Percentiles rank a stretch among this genome's conserved stretches.
These are phyloP conservation scores for Kluyveromyces marxianus DNA, from an alignment of 1,139 yeast genomes.

Conservation along the genomic window DNA sequence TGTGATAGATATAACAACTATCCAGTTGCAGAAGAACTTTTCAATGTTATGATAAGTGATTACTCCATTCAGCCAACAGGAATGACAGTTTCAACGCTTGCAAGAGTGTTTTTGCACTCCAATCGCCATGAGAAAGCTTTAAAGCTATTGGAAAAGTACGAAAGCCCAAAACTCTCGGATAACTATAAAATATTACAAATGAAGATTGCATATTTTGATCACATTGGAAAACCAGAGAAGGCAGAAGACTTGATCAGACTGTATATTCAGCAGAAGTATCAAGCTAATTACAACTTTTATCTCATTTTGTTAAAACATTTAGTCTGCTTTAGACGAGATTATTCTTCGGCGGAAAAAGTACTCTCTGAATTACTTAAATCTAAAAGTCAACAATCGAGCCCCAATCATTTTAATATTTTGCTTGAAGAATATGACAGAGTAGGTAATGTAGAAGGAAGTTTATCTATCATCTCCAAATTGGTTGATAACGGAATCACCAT, in stretches of 20 bases:
- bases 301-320: constrained; percentile 17
- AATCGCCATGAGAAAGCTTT: constrained; percentile 17
- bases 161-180: constrained; percentile 7
- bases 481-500: constrained; percentile 31
- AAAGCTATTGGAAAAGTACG: constrained; percentile 15
- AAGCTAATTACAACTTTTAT: constrained; percentile 19
- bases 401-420: constrained; percentile 29
- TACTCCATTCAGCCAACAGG: constrained; percentile 27
- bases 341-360: constrained; percentile 16
- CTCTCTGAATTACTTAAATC: constrained; percentile 17
- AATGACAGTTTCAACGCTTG: constrained; percentile 20
- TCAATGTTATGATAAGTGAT: constrained; percentile 24
- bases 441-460: constrained; percentile 19
- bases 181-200: constrained; percentile 19
- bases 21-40: constrained; percentile 29
- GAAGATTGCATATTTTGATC: constrained; percentile 18
- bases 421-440: constrained; percentile 23
- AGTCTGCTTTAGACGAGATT: constrained; percentile 15
- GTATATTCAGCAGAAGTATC: constrained; percentile 10
- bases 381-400: constrained; percentile 19
- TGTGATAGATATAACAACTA: constrained; percentile 31
- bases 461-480: constrained; percentile 37
- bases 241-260: constrained; percentile 17
- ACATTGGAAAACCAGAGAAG: constrained; percentile 9
- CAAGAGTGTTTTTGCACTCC: constrained; percentile 24